phyloP scores from a whole-genome alignment of 768 basidiomycete species.

The Favolaschia claudopus region DNA sequence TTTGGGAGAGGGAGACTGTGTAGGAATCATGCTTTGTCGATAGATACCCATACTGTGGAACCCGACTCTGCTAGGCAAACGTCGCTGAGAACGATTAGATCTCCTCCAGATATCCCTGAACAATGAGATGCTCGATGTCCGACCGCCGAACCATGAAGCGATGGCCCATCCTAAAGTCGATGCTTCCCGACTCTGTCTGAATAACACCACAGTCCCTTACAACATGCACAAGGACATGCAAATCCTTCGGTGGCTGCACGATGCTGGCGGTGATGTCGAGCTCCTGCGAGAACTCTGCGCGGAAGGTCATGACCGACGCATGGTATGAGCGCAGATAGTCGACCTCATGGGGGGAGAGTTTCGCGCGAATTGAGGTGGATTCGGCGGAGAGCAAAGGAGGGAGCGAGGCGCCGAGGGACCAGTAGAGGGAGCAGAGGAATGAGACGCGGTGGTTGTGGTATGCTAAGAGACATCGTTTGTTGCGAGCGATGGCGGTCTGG shows the following conservation, averaged over 20 bases:
- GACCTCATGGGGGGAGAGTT: constrained; percentile 81
- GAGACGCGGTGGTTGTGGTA: constrained; percentile 91
- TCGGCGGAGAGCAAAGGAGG: constrained; percentile 73
- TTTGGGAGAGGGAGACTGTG: too few relatives aligned
- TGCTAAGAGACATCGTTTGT: constrained; percentile 95
- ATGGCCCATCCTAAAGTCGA: constrained; percentile 91
- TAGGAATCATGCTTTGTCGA: too few relatives aligned
- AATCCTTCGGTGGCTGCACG: constrained; percentile 83
- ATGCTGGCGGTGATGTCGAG: constrained; percentile 89
- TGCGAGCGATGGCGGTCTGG: constrained; percentile 88
- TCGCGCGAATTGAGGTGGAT: constrained; percentile 65
- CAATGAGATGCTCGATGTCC: constrained; percentile 93
- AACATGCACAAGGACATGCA: constrained; percentile 88
- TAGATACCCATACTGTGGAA: too few relatives aligned
- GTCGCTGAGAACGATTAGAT: too few relatives aligned
- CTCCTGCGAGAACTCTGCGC: constrained; percentile 84
- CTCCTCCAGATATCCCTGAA: constrained; percentile 92
- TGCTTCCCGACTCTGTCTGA: constrained; percentile 88
- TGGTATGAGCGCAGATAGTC: constrained; percentile 88
- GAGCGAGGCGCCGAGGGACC: constrained; percentile 87
- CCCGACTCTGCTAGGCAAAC: too few relatives aligned
- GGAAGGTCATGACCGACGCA: constrained; percentile 81
- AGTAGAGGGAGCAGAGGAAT: constrained; percentile 86
- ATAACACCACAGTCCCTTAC: constrained; percentile 91
- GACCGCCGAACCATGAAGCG: constrained; percentile 87